These are phyloP conservation scores for Glonium stellatum DNA, from an alignment of 495 filamentous ascomycete genomes.

Conservation along the genomic window DNA sequence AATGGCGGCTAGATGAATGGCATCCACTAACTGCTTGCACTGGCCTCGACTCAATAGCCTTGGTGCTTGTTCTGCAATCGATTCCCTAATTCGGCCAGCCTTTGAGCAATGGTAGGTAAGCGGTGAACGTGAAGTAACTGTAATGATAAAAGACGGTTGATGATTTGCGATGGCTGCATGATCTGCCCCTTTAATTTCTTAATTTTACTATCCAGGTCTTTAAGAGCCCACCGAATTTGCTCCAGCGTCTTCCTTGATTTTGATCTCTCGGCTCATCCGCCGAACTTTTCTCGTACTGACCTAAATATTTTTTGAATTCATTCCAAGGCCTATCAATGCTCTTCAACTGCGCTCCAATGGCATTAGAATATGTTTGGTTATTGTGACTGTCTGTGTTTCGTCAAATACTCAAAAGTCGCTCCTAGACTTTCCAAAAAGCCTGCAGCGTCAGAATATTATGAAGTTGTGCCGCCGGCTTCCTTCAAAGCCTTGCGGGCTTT, in stretches of 20 bases:
- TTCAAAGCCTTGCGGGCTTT: constrained; percentile 4
- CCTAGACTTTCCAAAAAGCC: not conserved
- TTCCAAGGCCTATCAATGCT: constrained; percentile 2
- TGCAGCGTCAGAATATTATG: not conserved
- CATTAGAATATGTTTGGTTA: not conserved
- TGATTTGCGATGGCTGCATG: constrained; percentile 1
- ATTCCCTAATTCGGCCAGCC: not conserved
- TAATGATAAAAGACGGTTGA: not conserved
- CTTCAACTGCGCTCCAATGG: constrained; percentile 2
- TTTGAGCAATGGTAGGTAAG: not conserved
- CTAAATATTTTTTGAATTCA: not conserved
- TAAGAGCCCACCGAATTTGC: constrained; percentile 1
- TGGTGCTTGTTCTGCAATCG: not conserved
- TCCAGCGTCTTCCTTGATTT: not conserved
- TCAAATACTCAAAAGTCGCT: constrained; percentile 1
- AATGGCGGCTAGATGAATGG: not conserved
- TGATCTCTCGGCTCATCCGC: not conserved
- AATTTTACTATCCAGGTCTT: not conserved
- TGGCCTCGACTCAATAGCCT: not conserved
- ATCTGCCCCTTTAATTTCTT: not conserved
- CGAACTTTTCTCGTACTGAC: constrained; percentile 1
- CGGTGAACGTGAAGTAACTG: not conserved
- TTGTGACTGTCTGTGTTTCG: not conserved
- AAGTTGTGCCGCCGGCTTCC: not conserved
- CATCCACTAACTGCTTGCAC: constrained; percentile 4